A percentile compares a stretch with the other conserved stretches of the same genome.
phyloP scores from a whole-genome alignment of 331 rosid genomes.

The Malus hybrid region DNA sequence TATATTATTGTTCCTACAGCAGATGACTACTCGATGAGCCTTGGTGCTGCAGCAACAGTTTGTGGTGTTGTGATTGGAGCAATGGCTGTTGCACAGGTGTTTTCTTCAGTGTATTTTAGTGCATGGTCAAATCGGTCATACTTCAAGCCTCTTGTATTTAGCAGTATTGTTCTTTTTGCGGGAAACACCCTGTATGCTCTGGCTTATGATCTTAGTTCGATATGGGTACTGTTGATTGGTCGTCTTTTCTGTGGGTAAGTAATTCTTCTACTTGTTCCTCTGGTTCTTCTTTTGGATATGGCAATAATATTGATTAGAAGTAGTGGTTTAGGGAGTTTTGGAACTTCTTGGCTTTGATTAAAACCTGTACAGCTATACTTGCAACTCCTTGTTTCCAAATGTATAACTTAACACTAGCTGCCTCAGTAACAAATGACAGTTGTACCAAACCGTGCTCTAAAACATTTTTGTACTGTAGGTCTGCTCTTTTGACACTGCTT shows the following conservation, averaged over 20 bases:
- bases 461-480: neutral
- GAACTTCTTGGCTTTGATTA: neutral
- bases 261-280: conserved; percentile 6
- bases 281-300: conserved; percentile 1
- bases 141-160: conserved; percentile 88
- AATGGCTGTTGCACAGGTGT: conserved; percentile 97
- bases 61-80: conserved; percentile 93
- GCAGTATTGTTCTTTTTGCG: conserved; percentile 67
- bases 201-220: conserved; percentile 69
- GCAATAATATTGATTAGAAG: neutral
- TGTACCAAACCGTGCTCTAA: neutral
- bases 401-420: neutral
- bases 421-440: neutral
- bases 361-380: neutral
- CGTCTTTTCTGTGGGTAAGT: conserved; percentile 95
- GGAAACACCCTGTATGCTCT: conserved; percentile 75
- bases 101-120: conserved; percentile 92
- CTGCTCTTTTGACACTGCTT: neutral
- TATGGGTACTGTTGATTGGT: conserved; percentile 80
- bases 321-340: neutral
- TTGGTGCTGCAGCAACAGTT: conserved; percentile 95
- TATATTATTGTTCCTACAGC: conserved; percentile 96
- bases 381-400: neutral
- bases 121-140: conserved; percentile 97
- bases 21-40: conserved; percentile 83